Conservation (phyloP, 306 rosid species). For the Casuarina glauca region DNA sequence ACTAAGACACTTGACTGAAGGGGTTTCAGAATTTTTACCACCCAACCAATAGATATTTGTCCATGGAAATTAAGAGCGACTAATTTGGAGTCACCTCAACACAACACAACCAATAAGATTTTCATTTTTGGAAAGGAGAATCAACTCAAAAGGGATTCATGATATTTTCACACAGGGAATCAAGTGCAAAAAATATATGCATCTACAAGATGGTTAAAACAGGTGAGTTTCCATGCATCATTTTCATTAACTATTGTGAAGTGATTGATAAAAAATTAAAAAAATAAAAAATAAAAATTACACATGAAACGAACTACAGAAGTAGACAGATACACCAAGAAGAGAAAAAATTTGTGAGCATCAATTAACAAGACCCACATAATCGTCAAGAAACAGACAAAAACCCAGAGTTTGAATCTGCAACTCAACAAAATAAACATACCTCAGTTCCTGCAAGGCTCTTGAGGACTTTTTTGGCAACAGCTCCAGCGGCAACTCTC, state of each 20-base stretch:
- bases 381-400: neutral
- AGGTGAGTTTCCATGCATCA: neutral
- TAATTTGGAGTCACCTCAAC: neutral
- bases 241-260: neutral
- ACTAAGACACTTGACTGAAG: neutral
- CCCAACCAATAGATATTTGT: neutral
- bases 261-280: neutral
- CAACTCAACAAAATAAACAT: conserved; percentile 28
- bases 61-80: conserved; percentile 3
- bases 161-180: neutral
- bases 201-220: neutral
- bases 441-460: conserved; percentile 84
- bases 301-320: neutral
- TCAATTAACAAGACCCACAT: neutral
- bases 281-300: neutral
- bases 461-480: conserved; percentile 88
- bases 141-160: neutral
- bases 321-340: conserved; percentile 8
- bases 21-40: neutral
- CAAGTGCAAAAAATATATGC: neutral
- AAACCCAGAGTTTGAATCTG: conserved; percentile 7
- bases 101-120: neutral
- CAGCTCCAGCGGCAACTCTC: conserved; percentile 98
- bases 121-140: neutral
- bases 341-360: neutral